Conservation (phyloP, 2,329 filamentous ascomycete genomes). For the Volutella citrinella region DNA sequence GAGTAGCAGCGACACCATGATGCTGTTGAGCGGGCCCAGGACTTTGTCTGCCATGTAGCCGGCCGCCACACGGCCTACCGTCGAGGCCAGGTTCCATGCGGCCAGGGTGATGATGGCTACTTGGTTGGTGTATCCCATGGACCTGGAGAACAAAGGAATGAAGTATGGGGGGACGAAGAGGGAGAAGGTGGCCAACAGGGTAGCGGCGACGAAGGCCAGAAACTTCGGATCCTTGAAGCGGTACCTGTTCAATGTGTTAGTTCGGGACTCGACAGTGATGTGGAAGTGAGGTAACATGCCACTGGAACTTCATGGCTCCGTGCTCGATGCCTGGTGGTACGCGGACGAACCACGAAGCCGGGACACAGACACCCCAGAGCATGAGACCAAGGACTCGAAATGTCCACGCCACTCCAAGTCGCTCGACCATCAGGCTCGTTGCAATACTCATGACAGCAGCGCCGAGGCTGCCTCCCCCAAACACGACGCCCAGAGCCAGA, state of each 20-base stretch:
- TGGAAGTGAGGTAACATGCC: slow-evolving; percentile 8
- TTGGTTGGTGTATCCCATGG: slow-evolving; percentile 23
- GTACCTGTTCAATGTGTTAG: slow-evolving; percentile 15
- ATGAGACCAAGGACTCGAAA: slow-evolving; percentile 25
- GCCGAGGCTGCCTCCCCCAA: slow-evolving; percentile 27
- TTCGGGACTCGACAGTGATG: fast-evolving
- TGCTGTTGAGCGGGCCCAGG: slow-evolving; percentile 26
- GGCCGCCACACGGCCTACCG: slow-evolving; percentile 21
- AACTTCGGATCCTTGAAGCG: slow-evolving; percentile 25
- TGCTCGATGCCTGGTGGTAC: slow-evolving; percentile 12
- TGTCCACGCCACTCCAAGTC: slow-evolving; percentile 23
- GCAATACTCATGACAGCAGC: slow-evolving; percentile 27
- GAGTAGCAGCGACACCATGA: slow-evolving; percentile 22
- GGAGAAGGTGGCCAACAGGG: slow-evolving; percentile 24
- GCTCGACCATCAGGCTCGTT: slow-evolving; percentile 20
- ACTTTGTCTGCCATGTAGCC: slow-evolving; percentile 24
- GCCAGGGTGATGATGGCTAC: slow-evolving; percentile 21
- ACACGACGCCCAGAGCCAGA: slow-evolving; percentile 27
- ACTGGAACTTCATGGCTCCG: slow-evolving; percentile 19
- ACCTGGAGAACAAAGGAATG: slow-evolving; percentile 22
- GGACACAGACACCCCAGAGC: slow-evolving; percentile 28
- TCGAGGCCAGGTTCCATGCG: slow-evolving; percentile 29
- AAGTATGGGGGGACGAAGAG: slow-evolving; percentile 25
- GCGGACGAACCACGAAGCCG: slow-evolving; percentile 25
- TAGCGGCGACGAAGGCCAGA: slow-evolving; percentile 19